Percentiles rank a stretch among this genome's conserved stretches.
phyloP scores from a whole-genome alignment of 345 rosid genomes.

The Clarkia xantiana region DNA sequence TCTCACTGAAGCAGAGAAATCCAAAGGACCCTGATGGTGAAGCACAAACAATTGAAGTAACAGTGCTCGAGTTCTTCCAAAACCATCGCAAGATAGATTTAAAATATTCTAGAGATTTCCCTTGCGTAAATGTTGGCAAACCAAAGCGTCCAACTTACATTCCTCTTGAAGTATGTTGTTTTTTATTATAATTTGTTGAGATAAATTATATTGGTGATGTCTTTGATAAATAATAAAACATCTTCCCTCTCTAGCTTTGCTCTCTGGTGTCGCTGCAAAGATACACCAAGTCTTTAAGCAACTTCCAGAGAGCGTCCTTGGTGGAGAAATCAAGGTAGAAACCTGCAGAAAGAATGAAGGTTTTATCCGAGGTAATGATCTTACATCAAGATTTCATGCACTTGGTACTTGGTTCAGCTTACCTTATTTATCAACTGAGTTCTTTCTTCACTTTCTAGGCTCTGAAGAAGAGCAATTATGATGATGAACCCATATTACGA shows the following conservation, averaged over 20 bases:
- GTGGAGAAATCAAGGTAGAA: slow-evolving; percentile 35
- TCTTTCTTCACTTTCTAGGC: slow-evolving; percentile 23
- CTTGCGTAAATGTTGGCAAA: slow-evolving; percentile 69
- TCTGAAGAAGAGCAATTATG: slow-evolving; percentile 53
- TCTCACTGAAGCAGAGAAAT: slow-evolving; percentile 19
- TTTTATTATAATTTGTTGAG: background rate
- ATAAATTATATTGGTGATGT: no score
- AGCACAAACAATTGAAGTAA: slow-evolving; percentile 14
- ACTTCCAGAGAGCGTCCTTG: slow-evolving; percentile 23
- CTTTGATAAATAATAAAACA: no score
- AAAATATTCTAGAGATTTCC: slow-evolving; percentile 27
- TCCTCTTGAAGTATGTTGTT: slow-evolving; percentile 15
- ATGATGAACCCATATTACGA: slow-evolving; percentile 48
- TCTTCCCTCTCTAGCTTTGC: slow-evolving; percentile 19
- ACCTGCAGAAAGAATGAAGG: slow-evolving; percentile 31
- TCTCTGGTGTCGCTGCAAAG: slow-evolving; percentile 29
- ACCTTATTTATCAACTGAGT: no score
- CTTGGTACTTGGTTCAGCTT: background rate
- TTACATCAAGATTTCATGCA: background rate
- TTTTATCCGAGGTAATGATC: slow-evolving; percentile 16
- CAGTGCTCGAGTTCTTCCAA: slow-evolving; percentile 30
- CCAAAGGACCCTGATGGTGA: slow-evolving; percentile 13
- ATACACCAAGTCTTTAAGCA: slow-evolving; percentile 24
- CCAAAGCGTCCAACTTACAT: slow-evolving; percentile 55
- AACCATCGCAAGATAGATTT: slow-evolving; percentile 18